Evolutionary conservation across 2,329 filamentous ascomycete genomes (phyloP).

Genomic region (Diaporthe australafricana): DNA sequence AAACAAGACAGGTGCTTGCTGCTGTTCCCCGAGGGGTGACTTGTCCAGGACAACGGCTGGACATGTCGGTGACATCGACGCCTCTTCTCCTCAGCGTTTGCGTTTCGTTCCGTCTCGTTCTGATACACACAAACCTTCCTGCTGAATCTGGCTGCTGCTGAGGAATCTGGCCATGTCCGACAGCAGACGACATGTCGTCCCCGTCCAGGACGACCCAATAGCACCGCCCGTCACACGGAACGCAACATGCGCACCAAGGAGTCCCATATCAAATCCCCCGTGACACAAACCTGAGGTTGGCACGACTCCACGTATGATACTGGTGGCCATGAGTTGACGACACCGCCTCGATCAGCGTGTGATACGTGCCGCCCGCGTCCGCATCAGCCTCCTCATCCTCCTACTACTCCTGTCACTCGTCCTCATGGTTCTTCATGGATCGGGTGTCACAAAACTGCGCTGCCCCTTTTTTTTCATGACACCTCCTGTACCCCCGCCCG

Average conservation of each 20-base stretch:
- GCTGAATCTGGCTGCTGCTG: conserved; percentile 14
- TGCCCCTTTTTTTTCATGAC: conserved; percentile 21
- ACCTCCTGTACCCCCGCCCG: no score
- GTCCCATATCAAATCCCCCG: neutral
- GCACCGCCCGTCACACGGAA: conserved; percentile 2
- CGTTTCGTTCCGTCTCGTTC: neutral
- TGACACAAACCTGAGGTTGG: conserved; percentile 23
- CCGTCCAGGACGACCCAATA: neutral
- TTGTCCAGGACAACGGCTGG: neutral
- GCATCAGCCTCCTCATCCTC: conserved; percentile 13
- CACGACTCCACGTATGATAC: conserved; percentile 3
- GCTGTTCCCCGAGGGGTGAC: conserved; percentile 8
- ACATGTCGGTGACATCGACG: conserved; percentile 24
- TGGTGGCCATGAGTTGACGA: conserved; percentile 13
- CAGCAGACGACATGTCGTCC: conserved; percentile 19
- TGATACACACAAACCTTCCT: neutral
- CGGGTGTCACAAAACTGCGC: conserved; percentile 33
- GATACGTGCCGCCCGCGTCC: conserved; percentile 10
- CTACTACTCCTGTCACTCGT: conserved; percentile 13
- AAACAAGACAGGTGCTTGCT: neutral
- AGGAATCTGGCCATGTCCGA: conserved; percentile 3
- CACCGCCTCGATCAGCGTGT: conserved; percentile 22
- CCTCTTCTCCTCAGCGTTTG: neutral
- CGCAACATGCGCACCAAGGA: neutral
- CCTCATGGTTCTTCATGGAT: conserved; percentile 18